phyloP scores from a whole-genome alignment of 306 rosid genomes.

The Arachis hypogaea region DNA sequence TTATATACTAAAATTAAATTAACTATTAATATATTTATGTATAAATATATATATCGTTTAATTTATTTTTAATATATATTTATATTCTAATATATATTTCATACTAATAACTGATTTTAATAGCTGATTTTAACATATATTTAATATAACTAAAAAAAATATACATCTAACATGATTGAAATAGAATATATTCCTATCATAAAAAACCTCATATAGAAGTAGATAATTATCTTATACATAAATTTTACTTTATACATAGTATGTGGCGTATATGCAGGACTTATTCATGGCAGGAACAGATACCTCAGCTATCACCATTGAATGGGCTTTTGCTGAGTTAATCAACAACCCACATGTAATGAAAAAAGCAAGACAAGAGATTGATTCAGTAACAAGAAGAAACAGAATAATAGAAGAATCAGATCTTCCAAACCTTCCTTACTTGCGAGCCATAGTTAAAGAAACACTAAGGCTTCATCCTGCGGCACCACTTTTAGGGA shows the following conservation, averaged over 20 bases:
- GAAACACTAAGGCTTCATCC: constrained; percentile 82
- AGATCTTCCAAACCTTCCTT: constrained; percentile 63
- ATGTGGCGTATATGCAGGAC: constrained; percentile 40
- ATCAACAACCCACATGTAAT: constrained; percentile 61
- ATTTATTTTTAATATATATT: too few species aligned
- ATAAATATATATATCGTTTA: too few species aligned
- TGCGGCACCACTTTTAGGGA: constrained; percentile 52
- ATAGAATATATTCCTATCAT: too few species aligned
- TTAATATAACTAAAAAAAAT: too few species aligned
- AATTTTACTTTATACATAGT: not conserved
- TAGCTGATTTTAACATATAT: too few species aligned
- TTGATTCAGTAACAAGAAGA: constrained; percentile 45
- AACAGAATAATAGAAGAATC: constrained; percentile 58
- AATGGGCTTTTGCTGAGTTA: constrained; percentile 66
- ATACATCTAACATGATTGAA: too few species aligned
- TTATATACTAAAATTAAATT: too few species aligned
- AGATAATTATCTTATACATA: not conserved
- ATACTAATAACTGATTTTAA: too few species aligned
- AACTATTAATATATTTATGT: too few species aligned
- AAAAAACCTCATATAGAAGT: too few species aligned
- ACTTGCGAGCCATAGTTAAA: constrained; percentile 66
- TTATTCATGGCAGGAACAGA: constrained; percentile 59
- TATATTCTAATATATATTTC: too few species aligned
- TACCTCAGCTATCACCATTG: constrained; percentile 50
- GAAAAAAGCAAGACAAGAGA: constrained; percentile 72